Percentiles rank a stretch among this genome's conserved stretches.
Conservation (phyloP, 441 rosid genomes). For the Jatropha podagrica region DNA sequence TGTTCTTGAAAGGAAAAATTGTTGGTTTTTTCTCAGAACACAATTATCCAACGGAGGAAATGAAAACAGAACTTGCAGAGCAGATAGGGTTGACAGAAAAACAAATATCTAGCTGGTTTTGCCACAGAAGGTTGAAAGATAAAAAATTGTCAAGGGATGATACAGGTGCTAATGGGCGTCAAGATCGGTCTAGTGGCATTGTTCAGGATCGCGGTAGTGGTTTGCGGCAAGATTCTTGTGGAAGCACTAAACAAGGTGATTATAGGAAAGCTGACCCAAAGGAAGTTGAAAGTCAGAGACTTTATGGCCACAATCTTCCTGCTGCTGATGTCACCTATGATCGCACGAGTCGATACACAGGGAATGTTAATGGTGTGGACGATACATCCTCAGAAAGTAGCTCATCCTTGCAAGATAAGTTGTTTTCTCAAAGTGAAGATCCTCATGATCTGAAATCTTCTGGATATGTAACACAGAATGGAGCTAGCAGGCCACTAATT, state of each 20-base stretch:
- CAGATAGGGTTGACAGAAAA: constrained; percentile 78
- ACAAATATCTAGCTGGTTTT: constrained; percentile 96
- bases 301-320: constrained; percentile 42
- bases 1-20: constrained; percentile 18
- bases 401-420: constrained; percentile 59
- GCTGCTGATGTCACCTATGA: constrained; percentile 42
- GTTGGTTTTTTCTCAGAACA: constrained; percentile 49
- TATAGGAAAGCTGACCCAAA: constrained; percentile 53
- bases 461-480: constrained; percentile 38
- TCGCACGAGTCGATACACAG: constrained; percentile 36
- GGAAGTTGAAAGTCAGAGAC: constrained; percentile 86
- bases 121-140: constrained; percentile 93
- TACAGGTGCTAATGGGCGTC: constrained; percentile 53
- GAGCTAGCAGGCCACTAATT: constrained; percentile 26
- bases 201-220: constrained; percentile 83
- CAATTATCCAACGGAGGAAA: constrained; percentile 79
- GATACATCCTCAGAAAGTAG: constrained; percentile 77
- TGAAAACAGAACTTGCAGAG: constrained; percentile 67
- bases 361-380: constrained; percentile 48
- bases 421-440: constrained; percentile 39
- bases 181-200: constrained; percentile 75
- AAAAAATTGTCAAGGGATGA: constrained; percentile 63
- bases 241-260: constrained; percentile 84
- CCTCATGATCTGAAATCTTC: constrained; percentile 41
- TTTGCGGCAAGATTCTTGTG: constrained; percentile 82